These are phyloP conservation scores for Yamadazyma taylorii DNA, from an alignment of 1,139 yeast genomes.

Conservation along the genomic window DNA sequence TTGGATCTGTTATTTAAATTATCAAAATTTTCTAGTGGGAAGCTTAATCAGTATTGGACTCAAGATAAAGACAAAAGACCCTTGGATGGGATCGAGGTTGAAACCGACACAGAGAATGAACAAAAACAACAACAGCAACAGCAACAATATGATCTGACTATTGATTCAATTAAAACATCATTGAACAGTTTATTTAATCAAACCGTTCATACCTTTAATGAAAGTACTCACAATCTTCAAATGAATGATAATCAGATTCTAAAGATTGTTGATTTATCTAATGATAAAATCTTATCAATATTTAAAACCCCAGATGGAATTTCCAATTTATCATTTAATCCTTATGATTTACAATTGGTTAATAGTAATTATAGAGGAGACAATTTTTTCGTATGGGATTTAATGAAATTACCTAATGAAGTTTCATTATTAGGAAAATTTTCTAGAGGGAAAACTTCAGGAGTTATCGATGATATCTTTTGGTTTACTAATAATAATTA, in stretches of 20 bases:
- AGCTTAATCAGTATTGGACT: constrained; percentile 32
- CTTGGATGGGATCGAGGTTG: constrained; percentile 23
- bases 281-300: constrained; percentile 45
- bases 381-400: constrained; percentile 63
- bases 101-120: constrained; percentile 2
- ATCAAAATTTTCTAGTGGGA: constrained; percentile 49
- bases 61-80: neutral
- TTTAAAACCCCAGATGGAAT: constrained; percentile 66
- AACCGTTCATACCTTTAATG: constrained; percentile 36
- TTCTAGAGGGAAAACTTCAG: constrained; percentile 63
- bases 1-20: constrained; percentile 53
- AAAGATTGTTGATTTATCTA: constrained; percentile 47
- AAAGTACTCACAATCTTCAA: constrained; percentile 20
- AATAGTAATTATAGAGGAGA: constrained; percentile 65
- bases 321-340: constrained; percentile 60
- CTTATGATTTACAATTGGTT: constrained; percentile 59
- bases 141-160: constrained; percentile 16
- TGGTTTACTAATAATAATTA: constrained; percentile 48
- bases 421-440: constrained; percentile 60
- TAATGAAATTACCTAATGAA: constrained; percentile 51
- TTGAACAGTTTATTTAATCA: constrained; percentile 35
- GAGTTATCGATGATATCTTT: constrained; percentile 48
- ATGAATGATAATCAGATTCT: constrained; percentile 35
- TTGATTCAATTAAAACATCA: constrained; percentile 33
- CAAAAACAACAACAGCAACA: too few species aligned